Base-by-base conservation (phyloP, 2,329 filamentous ascomycete genomes). In the Orbilia ellipsospora region DNA sequence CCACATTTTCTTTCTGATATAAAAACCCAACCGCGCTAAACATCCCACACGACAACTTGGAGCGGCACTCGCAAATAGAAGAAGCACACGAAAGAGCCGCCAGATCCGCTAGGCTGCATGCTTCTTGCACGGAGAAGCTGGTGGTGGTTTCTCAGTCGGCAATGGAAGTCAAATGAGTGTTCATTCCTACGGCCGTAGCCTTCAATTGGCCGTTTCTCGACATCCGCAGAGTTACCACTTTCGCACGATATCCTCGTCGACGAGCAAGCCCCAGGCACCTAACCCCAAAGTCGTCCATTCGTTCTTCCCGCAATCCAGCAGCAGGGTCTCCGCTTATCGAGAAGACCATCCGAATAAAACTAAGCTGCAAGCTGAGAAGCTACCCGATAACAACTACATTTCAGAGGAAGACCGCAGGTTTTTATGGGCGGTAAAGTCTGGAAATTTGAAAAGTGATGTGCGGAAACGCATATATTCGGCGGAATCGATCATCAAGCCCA, bases 141-240 rank as follows among this genome's bases (percentile, higher is more conserved):
- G 64, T 64, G 52, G 72, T 64, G 48, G 64, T 51, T 54, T 23
- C 59, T 48, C 54, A 65, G 64, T 65, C 54, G 64, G 72, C 72
- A 69, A 75, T 75, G 72, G 72, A 75, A 75, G 42, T 75, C 72
- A 75, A 64, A 75, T 75, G 72, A 75, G 67, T 68, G 55, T 69
- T 75, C 59, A 75, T 64, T 68, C 52, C 44, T 75, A 48, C 64
- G 72, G 72, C 59, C 72, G 72, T 69, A 69, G 72, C 72, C 72
- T 75, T 75, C 62, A 69, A 75, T 42, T 68, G 72, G 72, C 72
- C 72, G 64, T 75, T 57, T 69, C 64, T n/a, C 63, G 64, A 69
- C 54, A 69, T 31, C 64, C 59, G 31, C 55, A 54, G 57, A 63
- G 23, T 1, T 31, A 48, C 65, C 56, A 61, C 18, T 12, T 52